Percentiles rank a stretch among this genome's conserved stretches.
Conservation (phyloP, 2,329 filamentous ascomycete genomes). For the Venturia carpophila region DNA sequence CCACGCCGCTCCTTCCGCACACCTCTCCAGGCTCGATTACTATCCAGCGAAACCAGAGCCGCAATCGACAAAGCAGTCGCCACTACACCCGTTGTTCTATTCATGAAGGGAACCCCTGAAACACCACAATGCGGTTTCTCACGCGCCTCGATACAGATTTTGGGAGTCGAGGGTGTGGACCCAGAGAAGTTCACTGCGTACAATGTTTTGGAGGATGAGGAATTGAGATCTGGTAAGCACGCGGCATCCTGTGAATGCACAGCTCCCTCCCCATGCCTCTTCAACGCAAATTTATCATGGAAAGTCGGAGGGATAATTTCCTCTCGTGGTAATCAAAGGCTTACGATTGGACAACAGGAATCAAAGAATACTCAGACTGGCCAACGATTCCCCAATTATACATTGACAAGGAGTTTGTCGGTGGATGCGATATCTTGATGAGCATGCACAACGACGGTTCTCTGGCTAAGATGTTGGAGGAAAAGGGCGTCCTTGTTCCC, state of each 20-base stretch:
- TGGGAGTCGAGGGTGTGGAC: constrained; percentile 90
- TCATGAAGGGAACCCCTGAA: constrained; percentile 99
- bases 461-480: constrained; percentile 81
- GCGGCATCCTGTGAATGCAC: neutral
- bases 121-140: constrained; percentile 96
- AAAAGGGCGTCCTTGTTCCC: constrained; percentile 75
- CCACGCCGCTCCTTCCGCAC: constrained; percentile 30
- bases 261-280: neutral
- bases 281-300: neutral
- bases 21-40: constrained; percentile 51
- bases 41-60: constrained; percentile 69
- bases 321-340: constrained; percentile 10
- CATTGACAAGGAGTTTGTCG: constrained; percentile 89
- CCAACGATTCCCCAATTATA: constrained; percentile 97
- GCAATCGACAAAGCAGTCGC: constrained; percentile 87
- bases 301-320: neutral
- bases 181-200: constrained; percentile 96
- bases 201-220: constrained; percentile 89
- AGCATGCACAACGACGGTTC: constrained; percentile 97
- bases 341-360: constrained; percentile 50
- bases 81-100: constrained; percentile 87
- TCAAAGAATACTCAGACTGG: constrained; percentile 99
- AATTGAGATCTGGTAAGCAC: constrained; percentile 66
- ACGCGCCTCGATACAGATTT: constrained; percentile 85
- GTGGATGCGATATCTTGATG: constrained; percentile 94